Evolutionary conservation across 2,329 filamentous ascomycete species (phyloP).

Genomic region (Diaporthe caulivora): DNA sequence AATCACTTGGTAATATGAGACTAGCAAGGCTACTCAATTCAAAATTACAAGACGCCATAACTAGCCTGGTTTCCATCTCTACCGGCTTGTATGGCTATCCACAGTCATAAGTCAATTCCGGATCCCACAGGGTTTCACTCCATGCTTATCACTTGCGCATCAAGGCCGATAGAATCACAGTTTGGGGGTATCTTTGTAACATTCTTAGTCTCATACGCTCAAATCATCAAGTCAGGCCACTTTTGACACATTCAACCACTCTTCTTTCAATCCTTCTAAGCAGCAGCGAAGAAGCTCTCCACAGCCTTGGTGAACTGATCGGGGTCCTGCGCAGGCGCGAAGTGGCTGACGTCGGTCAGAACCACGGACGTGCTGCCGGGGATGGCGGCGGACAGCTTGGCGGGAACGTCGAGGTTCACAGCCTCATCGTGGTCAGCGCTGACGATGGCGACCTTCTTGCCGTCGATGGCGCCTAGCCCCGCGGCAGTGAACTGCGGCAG

Average conservation of each 20-base stretch:
- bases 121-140: background rate
- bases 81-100: background rate
- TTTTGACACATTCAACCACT: background rate
- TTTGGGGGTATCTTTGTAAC: constrained; percentile 18
- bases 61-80: too few relatives aligned
- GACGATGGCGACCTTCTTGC: constrained; percentile 46
- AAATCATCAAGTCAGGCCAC: background rate
- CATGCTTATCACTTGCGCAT: too few relatives aligned
- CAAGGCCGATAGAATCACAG: background rate
- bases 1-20: background rate
- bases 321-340: constrained; percentile 57
- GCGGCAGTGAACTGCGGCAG: constrained; percentile 48
- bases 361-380: constrained; percentile 52
- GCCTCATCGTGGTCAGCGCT: constrained; percentile 51
- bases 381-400: constrained; percentile 51
- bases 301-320: constrained; percentile 50
- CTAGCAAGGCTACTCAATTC: too few relatives aligned
- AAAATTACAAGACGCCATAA: background rate
- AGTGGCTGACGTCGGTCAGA: constrained; percentile 55
- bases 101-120: background rate
- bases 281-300: constrained; percentile 45
- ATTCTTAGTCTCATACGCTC: constrained; percentile 10
- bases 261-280: background rate
- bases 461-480: constrained; percentile 44
- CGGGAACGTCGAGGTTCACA: constrained; percentile 52